Evolutionary conservation across 768 basidiomycete species (phyloP).

Genomic region (Mycena haematopus): DNA sequence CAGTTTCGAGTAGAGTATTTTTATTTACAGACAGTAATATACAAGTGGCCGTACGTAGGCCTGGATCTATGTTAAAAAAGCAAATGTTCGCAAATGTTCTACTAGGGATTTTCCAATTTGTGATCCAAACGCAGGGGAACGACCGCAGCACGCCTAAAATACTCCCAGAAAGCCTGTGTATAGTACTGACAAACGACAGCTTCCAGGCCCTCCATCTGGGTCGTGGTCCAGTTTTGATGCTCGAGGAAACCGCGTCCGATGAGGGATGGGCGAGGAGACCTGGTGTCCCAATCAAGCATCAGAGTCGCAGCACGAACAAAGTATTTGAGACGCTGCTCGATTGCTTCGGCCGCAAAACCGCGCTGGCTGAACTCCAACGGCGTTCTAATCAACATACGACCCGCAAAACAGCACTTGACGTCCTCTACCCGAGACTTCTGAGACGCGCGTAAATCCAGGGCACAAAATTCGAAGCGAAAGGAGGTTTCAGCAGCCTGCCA

Average conservation of each 20-base stretch:
- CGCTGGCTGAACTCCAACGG: not conserved
- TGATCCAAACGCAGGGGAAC: slow-evolving; percentile 1
- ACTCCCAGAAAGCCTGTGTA: not conserved
- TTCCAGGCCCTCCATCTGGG: not conserved
- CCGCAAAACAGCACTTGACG: not conserved
- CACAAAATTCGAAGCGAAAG: slow-evolving; percentile 2
- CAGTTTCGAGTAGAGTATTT: too few species aligned
- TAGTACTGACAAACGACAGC: not conserved
- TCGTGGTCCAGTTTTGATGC: not conserved
- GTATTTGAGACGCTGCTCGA: not conserved
- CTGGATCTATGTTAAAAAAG: too few species aligned
- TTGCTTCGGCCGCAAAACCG: not conserved
- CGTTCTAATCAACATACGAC: not conserved
- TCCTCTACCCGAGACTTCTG: not conserved
- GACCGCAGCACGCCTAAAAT: not conserved
- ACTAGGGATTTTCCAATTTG: too few species aligned
- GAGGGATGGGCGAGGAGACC: not conserved
- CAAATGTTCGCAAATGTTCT: too few species aligned
- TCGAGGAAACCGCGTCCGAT: not conserved
- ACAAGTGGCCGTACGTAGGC: too few species aligned
- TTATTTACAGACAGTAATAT: too few species aligned
- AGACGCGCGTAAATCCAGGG: slow-evolving; percentile 1
- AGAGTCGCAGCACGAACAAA: not conserved
- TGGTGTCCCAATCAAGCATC: not conserved
- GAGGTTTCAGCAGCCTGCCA: slow-evolving; percentile 6